These are phyloP conservation scores for Carex scoparia DNA, from an alignment of 176 grass and related monocot species.

Conservation along the genomic window DNA sequence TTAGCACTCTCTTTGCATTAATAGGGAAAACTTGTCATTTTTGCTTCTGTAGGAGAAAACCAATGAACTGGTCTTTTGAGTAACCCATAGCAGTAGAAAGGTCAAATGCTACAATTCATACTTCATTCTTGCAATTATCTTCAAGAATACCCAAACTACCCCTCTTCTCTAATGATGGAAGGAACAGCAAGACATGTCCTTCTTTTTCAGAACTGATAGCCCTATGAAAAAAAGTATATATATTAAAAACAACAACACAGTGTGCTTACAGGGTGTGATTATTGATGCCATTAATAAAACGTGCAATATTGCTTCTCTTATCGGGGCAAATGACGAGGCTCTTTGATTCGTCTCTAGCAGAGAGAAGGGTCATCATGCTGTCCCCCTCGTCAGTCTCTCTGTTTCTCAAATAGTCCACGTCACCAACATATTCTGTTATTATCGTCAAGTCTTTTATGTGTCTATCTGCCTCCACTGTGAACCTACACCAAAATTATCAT, in stretches of 20 bases:
- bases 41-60: not conserved
- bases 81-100: not conserved
- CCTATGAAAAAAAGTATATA: not conserved
- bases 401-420: conserved; percentile 63
- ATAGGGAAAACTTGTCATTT: not conserved
- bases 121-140: not conserved
- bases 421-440: conserved; percentile 92
- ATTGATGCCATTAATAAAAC: conserved; percentile 96
- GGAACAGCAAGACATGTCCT: not conserved
- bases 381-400: conserved; percentile 85
- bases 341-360: conserved; percentile 30
- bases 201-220: not conserved
- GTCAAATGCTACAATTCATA: not conserved
- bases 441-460: conserved; percentile 80
- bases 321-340: conserved; percentile 94
- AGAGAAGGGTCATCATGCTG: conserved; percentile 97
- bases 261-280: conserved; percentile 60
- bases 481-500: conserved; percentile 24
- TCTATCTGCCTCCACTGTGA: conserved; percentile 82
- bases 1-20: not conserved
- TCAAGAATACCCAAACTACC: not conserved
- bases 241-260: not conserved
- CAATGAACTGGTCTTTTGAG: not conserved
- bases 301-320: conserved; percentile 77
- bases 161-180: not conserved